These are phyloP conservation scores for Bipolaris bicolor DNA, from an alignment of 2,329 filamentous ascomycete genomes.

Conservation along the genomic window DNA sequence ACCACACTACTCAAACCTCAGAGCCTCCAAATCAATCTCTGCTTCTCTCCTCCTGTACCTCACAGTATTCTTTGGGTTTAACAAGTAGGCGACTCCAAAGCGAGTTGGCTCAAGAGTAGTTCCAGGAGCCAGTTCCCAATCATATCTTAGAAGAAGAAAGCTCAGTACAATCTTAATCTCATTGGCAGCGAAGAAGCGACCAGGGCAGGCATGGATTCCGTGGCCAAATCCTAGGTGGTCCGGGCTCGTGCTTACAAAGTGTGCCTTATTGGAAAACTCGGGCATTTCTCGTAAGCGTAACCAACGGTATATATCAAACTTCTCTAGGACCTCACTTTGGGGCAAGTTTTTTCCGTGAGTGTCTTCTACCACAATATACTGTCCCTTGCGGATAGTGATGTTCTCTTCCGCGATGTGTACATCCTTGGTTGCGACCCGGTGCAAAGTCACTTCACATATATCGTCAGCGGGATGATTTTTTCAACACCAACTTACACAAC, in stretches of 20 bases:
- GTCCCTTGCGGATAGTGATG: neutral
- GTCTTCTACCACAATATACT: neutral
- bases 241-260: neutral
- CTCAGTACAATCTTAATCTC: conserved; percentile 26
- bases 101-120: neutral
- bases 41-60: neutral
- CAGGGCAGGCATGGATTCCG: neutral
- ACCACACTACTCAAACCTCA: neutral
- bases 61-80: neutral
- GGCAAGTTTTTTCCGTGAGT: neutral
- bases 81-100: neutral
- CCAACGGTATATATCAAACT: conserved; percentile 4
- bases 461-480: neutral
- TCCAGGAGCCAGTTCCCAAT: neutral
- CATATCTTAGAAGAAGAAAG: neutral
- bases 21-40: neutral
- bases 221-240: neutral
- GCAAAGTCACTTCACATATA: neutral
- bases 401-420: neutral
- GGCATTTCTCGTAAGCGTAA: neutral
- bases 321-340: neutral
- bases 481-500: no score
- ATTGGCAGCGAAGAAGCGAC: conserved; percentile 29
- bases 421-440: neutral
- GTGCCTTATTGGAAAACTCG: neutral